These are phyloP conservation scores for Mercurialis annua DNA, from an alignment of 345 rosid genomes.

Conservation along the genomic window DNA sequence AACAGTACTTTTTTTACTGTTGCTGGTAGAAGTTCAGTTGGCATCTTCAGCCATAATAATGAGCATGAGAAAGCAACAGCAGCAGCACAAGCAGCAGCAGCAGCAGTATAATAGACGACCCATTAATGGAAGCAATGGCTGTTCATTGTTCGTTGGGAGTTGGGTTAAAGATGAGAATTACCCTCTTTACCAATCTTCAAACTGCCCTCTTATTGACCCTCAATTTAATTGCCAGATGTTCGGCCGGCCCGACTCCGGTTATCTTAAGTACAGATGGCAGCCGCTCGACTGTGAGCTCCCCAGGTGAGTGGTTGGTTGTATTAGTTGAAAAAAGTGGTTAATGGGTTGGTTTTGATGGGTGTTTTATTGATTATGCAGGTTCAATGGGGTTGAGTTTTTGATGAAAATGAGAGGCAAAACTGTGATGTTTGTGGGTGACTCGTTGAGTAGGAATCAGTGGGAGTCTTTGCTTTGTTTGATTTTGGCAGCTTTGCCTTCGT, in stretches of 20 bases:
- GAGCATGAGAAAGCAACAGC: conserved; percentile 60
- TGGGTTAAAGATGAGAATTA: conserved; percentile 77
- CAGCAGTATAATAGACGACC: conserved; percentile 47
- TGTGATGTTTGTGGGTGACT: conserved; percentile 93
- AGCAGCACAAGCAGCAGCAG: conserved; percentile 49
- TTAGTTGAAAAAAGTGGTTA: background rate
- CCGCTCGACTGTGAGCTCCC: conserved; percentile 85
- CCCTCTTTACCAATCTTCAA: conserved; percentile 56
- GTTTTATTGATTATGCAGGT: conserved; percentile 34
- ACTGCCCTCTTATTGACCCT: conserved; percentile 63
- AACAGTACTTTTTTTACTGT: conserved; percentile 25
- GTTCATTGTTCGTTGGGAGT: conserved; percentile 54
- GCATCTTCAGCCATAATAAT: conserved; percentile 56
- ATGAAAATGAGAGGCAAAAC: conserved; percentile 62
- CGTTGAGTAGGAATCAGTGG: conserved; percentile 86
- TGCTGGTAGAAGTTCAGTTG: conserved; percentile 31
- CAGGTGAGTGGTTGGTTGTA: conserved; percentile 35
- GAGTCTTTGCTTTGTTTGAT: conserved; percentile 88
- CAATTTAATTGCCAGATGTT: conserved; percentile 74
- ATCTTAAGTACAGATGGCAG: conserved; percentile 84
- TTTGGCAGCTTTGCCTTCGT: conserved; percentile 46
- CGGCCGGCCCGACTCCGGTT: conserved; percentile 87
- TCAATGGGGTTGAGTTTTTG: conserved; percentile 69
- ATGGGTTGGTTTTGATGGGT: background rate
- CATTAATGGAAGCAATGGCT: conserved; percentile 49